phyloP scores from a whole-genome alignment of 179 eudicot species.

The Vitellaria paradoxa region DNA sequence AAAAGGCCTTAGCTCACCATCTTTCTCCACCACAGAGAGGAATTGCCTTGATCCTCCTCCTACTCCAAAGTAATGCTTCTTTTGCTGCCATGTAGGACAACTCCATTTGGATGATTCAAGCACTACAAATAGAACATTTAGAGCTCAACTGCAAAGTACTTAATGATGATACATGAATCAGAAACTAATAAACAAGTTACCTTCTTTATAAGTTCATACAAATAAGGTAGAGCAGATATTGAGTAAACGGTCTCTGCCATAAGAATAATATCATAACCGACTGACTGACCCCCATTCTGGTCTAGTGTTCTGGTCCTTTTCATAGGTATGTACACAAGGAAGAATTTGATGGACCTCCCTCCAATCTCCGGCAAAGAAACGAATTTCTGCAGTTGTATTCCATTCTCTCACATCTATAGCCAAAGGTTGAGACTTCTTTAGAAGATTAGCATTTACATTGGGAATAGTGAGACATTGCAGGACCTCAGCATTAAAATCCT shows the following conservation, averaged over 20 bases:
- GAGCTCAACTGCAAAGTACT: background rate
- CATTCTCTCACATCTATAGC: conserved; percentile 17
- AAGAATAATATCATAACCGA: conserved; percentile 83
- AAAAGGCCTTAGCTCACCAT: conserved; percentile 47
- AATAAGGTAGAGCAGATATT: conserved; percentile 53
- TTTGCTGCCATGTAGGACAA: conserved; percentile 87
- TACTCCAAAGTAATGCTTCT: conserved; percentile 96
- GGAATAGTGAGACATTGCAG: conserved; percentile 80
- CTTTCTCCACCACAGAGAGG: conserved; percentile 78
- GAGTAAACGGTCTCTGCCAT: conserved; percentile 98
- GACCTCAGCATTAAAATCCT: conserved; percentile 95
- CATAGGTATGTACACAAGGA: conserved; percentile 33
- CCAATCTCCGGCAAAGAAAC: conserved; percentile 95
- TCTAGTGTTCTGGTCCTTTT: conserved; percentile 23
- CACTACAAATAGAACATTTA: conserved; percentile 43
- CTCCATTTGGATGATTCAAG: conserved; percentile 56
- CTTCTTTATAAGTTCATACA: conserved; percentile 77
- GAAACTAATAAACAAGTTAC: conserved; percentile 24
- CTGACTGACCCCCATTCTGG: conserved; percentile 8
- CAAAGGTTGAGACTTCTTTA: conserved; percentile 16
- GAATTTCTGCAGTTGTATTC: conserved; percentile 34
- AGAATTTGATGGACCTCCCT: conserved; percentile 60
- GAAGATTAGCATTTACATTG: conserved; percentile 68
- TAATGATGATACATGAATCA: background rate
- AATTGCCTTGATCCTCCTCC: conserved; percentile 96